phyloP scores from a whole-genome alignment of 164 flowering plant genomes.

The Nymphaea thermarum region DNA sequence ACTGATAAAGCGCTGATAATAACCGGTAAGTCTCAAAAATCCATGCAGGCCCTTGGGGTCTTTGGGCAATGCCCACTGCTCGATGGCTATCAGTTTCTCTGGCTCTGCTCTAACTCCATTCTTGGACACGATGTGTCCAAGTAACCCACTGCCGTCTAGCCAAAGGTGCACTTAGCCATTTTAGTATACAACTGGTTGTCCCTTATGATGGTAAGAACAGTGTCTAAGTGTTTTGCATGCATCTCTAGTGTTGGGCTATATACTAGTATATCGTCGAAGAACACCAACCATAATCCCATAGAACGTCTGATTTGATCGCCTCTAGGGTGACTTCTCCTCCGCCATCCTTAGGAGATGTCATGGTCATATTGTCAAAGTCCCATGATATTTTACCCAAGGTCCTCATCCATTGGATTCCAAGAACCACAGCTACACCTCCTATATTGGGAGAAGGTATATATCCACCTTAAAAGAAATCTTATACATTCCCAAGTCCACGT shows the following conservation, averaged over 20 bases:
- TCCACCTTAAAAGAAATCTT: background rate
- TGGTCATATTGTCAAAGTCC: background rate
- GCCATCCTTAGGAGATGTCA: background rate
- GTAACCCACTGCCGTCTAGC: background rate
- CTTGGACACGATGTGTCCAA: background rate
- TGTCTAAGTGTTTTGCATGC: background rate
- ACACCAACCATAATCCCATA: background rate
- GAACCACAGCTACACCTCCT: background rate
- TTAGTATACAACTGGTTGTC: background rate
- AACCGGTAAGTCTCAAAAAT: background rate
- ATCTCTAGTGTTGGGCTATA: background rate
- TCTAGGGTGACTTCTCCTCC: background rate
- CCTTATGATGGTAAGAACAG: background rate
- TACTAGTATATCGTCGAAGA: conserved; percentile 3
- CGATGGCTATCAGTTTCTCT: background rate
- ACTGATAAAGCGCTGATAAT: background rate
- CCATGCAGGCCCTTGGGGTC: background rate
- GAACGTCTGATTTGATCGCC: background rate
- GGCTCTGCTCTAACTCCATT: background rate
- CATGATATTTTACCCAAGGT: background rate
- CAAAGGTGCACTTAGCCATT: background rate
- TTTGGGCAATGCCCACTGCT: background rate
- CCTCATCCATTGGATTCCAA: background rate
- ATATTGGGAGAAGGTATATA: conserved; percentile 1
- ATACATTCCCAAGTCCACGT: background rate